These are phyloP conservation scores for Sanghuangporus sanghuang DNA, from an alignment of 1,284 basidiomycete species.

Conservation along the genomic window DNA sequence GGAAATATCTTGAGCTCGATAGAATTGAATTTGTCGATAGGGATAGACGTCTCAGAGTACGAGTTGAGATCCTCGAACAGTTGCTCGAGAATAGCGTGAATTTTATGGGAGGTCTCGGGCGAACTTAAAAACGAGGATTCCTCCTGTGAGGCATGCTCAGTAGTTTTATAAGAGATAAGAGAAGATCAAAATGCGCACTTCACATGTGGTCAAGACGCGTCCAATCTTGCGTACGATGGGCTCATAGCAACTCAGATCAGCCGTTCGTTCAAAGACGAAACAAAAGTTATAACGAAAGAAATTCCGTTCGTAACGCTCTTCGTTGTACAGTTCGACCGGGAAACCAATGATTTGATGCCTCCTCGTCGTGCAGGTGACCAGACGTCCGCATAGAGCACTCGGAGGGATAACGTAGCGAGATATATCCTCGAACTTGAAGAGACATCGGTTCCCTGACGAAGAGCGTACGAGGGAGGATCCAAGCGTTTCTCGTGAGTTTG, in stretches of 20 bases:
- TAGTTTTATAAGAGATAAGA: neutral
- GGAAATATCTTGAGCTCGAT: slow-evolving; percentile 96
- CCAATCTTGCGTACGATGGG: slow-evolving; percentile 94
- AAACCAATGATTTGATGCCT: slow-evolving; percentile 84
- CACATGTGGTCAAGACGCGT: slow-evolving; percentile 80
- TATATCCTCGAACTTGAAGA: slow-evolving; percentile 91
- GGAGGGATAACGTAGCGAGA: slow-evolving; percentile 94
- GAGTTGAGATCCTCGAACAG: slow-evolving; percentile 96
- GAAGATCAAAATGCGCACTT: slow-evolving; percentile 51
- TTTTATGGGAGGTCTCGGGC: slow-evolving; percentile 60
- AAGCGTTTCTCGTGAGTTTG: slow-evolving; percentile 14
- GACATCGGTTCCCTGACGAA: slow-evolving; percentile 40
- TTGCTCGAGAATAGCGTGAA: slow-evolving; percentile 90
- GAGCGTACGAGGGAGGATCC: slow-evolving; percentile 32
- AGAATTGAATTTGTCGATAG: slow-evolving; percentile 84
- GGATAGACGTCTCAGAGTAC: slow-evolving; percentile 91
- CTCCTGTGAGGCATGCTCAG: slow-evolving; percentile 46
- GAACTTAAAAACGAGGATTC: slow-evolving; percentile 86
- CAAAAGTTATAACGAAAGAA: slow-evolving; percentile 95
- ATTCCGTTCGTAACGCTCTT: slow-evolving; percentile 70
- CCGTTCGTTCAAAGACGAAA: slow-evolving; percentile 89
- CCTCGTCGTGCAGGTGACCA: slow-evolving; percentile 76
- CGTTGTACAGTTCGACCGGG: slow-evolving; percentile 66
- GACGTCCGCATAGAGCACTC: slow-evolving; percentile 79
- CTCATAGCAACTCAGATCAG: slow-evolving; percentile 92